Percentiles rank a stretch among this genome's conserved stretches.
Conservation (phyloP, 139 green algal genomes). For the Chlamydomonas sphaeroides region DNA sequence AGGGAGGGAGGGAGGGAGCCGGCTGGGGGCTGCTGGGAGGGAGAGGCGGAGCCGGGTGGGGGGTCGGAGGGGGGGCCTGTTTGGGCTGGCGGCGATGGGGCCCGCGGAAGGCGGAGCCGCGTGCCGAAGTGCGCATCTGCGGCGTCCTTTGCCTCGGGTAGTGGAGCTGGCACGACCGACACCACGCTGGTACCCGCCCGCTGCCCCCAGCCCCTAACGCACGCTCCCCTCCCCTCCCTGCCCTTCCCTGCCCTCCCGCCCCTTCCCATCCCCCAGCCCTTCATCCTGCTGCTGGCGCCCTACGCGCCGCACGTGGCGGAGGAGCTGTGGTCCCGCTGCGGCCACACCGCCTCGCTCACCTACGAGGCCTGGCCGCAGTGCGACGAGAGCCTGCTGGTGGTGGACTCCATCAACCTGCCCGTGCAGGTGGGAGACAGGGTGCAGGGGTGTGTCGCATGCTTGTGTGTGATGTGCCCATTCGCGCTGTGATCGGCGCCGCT, state of each 20-base stretch:
- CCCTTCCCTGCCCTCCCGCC: not conserved
- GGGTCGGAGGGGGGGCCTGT: too few species aligned
- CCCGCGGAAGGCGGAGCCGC: too few species aligned
- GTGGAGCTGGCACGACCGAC: too few species aligned
- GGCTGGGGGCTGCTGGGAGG: too few species aligned
- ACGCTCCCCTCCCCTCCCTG: not conserved
- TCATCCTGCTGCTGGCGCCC: constrained; percentile 93
- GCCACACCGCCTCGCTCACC: constrained; percentile 70
- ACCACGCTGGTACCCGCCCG: too few species aligned
- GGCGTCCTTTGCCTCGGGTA: too few species aligned
- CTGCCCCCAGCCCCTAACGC: not conserved
- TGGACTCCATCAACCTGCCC: constrained; percentile 83
- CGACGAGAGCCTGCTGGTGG: constrained; percentile 84
- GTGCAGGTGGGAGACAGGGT: constrained; percentile 72
- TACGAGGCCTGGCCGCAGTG: constrained; percentile 86
- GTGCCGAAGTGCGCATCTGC: too few species aligned
- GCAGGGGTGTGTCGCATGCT: not conserved
- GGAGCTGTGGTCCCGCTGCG: constrained; percentile 87
- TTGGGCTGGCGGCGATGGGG: too few species aligned
- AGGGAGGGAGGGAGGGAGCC: not conserved
- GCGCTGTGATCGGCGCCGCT: too few species aligned
- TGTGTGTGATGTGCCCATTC: too few species aligned
- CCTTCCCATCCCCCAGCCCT: constrained; percentile 60
- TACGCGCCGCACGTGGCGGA: constrained; percentile 97
- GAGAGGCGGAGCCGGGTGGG: too few species aligned